Evolutionary conservation across 2,329 filamentous ascomycete genomes (phyloP), one percentile per base, ranked within the genome.

Genomic region (Talaromyces sp.): DNA sequence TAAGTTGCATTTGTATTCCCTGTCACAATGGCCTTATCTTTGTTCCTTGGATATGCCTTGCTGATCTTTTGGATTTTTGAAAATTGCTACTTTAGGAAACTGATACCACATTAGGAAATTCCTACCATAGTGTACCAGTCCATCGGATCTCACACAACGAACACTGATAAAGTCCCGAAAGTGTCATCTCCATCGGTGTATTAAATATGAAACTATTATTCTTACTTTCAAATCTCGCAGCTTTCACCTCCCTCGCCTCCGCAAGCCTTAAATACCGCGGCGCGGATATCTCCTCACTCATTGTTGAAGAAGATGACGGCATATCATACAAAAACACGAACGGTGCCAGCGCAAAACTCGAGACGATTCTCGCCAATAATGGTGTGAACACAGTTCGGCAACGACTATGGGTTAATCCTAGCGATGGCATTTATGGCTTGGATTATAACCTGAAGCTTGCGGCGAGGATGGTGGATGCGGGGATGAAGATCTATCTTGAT

Each of bases 301-400:
- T 84, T 0, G 76, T 90, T 7, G 85, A 90, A 70, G 89, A 92
- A 72, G 78, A 80, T 2, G 80, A 84, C 0, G 89, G 88, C 1
- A 83, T 86, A 67, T 78, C 78, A 0, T 92, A 90, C 80, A 88
- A 86, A 68, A 85, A 83, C 58, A 74, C 80, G 0, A 78, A 81
- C 22, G 88, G 88, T 43, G 75, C 77, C 1, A 75, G 77, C 0
- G 79, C 86, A 65, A 76, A 86, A 0, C 80, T 92, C 1, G 89
- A 92, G 71, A 81, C 78, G 2, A 90, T 91, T 62, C 77, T 91
- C 3, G 83, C 81, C 3, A 78, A 78, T 11, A 85, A 81, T 33
- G 89, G 89, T 15, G 85, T 90, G 69, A 91, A 91, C 75, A 89
- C 86, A 0, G 86, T 91, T 54, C 85, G 89, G 19, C 89, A 92